Evolutionary conservation across 192 early-diverging fungal species (phyloP).

Genomic region (Physocladia obscura): DNA sequence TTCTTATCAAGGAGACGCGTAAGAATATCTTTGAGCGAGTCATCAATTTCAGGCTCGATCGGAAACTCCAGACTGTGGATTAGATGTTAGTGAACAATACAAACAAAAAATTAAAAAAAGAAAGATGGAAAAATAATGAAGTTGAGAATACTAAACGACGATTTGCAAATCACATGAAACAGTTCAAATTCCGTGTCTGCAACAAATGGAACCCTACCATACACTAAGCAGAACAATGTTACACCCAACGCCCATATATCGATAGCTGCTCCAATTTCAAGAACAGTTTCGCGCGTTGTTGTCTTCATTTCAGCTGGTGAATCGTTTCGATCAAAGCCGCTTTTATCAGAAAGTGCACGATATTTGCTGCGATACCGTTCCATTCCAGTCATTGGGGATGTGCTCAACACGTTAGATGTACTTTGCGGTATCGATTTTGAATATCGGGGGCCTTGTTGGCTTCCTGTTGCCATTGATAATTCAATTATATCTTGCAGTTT

Average conservation of each 20-base stretch:
- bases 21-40: slow-evolving; percentile 72
- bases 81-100: not conserved
- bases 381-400: slow-evolving; percentile 15
- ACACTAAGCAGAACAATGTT: slow-evolving; percentile 91
- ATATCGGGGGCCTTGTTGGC: not conserved
- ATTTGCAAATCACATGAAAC: slow-evolving; percentile 83
- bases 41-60: slow-evolving; percentile 48
- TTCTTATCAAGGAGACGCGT: slow-evolving; percentile 81
- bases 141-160: slow-evolving; percentile 42
- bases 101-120: not conserved
- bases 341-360: not conserved
- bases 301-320: not conserved
- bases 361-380: slow-evolving; percentile 18
- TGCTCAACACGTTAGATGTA: not conserved
- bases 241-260: slow-evolving; percentile 98
- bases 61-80: slow-evolving; percentile 47
- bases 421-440: too few relatives aligned
- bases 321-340: not conserved
- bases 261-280: slow-evolving; percentile 70
- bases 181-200: slow-evolving; percentile 95
- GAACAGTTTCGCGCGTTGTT: not conserved
- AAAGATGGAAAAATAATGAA: not conserved
- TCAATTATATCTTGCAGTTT: too few relatives aligned
- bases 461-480: too few relatives aligned
- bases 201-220: slow-evolving; percentile 88